Evolutionary conservation across 1,139 yeast species (phyloP).

Genomic region (Suhomyces yuchorum): DNA sequence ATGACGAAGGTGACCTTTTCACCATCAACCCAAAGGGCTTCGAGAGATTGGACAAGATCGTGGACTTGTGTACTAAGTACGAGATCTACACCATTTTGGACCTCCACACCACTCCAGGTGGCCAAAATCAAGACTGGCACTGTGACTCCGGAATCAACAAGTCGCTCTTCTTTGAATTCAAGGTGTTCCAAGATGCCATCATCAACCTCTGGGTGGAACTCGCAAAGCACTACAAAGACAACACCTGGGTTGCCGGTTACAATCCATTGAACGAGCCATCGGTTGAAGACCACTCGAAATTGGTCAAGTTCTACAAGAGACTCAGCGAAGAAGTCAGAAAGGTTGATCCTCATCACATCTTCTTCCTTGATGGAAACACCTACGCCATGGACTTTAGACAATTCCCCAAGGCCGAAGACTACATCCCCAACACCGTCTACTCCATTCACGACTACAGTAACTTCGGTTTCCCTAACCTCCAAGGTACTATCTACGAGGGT

Average conservation of each 20-base stretch:
- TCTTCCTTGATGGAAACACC: slow-evolving; percentile 49
- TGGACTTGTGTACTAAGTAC: slow-evolving; percentile 40
- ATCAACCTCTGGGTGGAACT: slow-evolving; percentile 44
- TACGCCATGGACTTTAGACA: slow-evolving; percentile 50
- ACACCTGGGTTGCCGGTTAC: slow-evolving; percentile 50
- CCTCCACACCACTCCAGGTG: slow-evolving; percentile 50
- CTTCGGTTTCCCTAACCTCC: slow-evolving; percentile 43
- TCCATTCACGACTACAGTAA: slow-evolving; percentile 48
- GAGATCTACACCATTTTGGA: slow-evolving; percentile 48
- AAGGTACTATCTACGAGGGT: slow-evolving; percentile 35
- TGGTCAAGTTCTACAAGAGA: slow-evolving; percentile 37
- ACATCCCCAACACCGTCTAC: slow-evolving; percentile 41
- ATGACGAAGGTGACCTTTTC: slow-evolving; percentile 41
- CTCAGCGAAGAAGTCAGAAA: slow-evolving; percentile 37
- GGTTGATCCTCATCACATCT: slow-evolving; percentile 47
- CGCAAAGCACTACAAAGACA: slow-evolving; percentile 44
- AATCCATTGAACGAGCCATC: slow-evolving; percentile 53
- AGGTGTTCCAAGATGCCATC: slow-evolving; percentile 44
- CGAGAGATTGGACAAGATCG: slow-evolving; percentile 39
- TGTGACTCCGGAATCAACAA: slow-evolving; percentile 45
- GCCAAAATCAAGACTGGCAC: slow-evolving; percentile 55
- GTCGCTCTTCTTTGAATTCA: slow-evolving; percentile 49
- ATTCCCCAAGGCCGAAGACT: slow-evolving; percentile 35
- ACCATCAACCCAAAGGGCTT: slow-evolving; percentile 43
- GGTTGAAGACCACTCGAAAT: slow-evolving; percentile 37